A percentile compares a stretch with the other conserved stretches of the same genome.
These are phyloP conservation scores for Tetradesmus obliquus DNA, from an alignment of 139 green algal species.

Conservation along the genomic window DNA sequence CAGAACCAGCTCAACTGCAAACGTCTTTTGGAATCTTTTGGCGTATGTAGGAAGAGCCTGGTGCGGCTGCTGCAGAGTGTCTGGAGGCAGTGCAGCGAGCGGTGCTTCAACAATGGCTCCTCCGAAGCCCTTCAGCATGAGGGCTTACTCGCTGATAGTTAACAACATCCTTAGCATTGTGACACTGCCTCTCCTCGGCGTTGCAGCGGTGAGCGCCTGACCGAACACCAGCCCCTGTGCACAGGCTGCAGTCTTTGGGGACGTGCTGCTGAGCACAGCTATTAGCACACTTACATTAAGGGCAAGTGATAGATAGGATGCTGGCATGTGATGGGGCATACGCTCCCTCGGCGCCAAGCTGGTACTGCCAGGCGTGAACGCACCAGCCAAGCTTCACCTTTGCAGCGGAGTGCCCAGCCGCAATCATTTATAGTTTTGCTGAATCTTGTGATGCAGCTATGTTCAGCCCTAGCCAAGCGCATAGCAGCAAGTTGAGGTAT, in stretches of 20 bases:
- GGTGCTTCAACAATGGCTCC: background rate
- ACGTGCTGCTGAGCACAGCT: background rate
- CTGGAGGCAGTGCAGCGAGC: background rate
- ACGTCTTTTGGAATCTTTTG: too few relatives aligned
- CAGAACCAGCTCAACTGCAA: too few relatives aligned
- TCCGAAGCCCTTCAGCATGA: background rate
- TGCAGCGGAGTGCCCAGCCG: too few relatives aligned
- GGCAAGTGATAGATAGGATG: background rate
- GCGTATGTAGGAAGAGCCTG: too few relatives aligned
- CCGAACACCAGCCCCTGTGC: background rate
- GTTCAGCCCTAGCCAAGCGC: background rate
- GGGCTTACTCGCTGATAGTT: background rate
- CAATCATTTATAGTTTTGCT: background rate
- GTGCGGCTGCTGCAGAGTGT: background rate
- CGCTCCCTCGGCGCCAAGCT: background rate
- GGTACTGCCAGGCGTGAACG: conserved; percentile 1
- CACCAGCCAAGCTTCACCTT: too few relatives aligned
- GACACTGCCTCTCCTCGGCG: background rate
- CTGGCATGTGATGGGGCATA: background rate
- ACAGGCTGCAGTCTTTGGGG: background rate
- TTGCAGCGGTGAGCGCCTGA: conserved; percentile 10
- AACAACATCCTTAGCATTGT: background rate
- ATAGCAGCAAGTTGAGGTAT: background rate
- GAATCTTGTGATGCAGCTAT: background rate
- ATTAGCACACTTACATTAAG: background rate